These are phyloP conservation scores for Nyctanthes arbortristis DNA, from an alignment of 257 asterid genomes.

Conservation along the genomic window DNA sequence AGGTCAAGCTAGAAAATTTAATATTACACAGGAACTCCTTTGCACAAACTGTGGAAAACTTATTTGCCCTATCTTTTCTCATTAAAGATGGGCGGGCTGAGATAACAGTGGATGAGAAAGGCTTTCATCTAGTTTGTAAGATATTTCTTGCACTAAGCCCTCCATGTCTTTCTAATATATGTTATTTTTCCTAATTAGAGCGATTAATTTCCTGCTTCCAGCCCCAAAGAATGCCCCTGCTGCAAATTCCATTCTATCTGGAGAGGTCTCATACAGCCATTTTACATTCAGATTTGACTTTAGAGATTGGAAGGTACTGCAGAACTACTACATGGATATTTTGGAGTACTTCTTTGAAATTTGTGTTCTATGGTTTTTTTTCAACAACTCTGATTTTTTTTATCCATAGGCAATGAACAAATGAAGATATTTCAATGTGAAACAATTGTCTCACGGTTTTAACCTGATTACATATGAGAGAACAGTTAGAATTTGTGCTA, in stretches of 20 bases:
- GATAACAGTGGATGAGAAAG: slow-evolving; percentile 54
- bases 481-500: too few species aligned
- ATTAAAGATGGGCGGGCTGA: slow-evolving; percentile 91
- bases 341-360: neutral
- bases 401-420: too few species aligned
- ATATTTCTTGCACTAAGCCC: slow-evolving; percentile 6
- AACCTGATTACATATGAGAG: too few species aligned
- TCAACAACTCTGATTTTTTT: too few species aligned
- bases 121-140: slow-evolving; percentile 80
- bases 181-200: slow-evolving; percentile 8
- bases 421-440: too few species aligned
- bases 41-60: slow-evolving; percentile 92
- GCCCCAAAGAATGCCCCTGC: slow-evolving; percentile 92
- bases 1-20: slow-evolving; percentile 68
- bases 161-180: neutral
- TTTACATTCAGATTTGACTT: slow-evolving; percentile 82
- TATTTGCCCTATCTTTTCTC: slow-evolving; percentile 89
- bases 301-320: slow-evolving; percentile 84
- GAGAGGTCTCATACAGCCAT: slow-evolving; percentile 68
- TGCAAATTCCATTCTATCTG: slow-evolving; percentile 64
- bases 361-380: too few species aligned
- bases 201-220: slow-evolving; percentile 37
- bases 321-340: neutral
- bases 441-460: too few species aligned
- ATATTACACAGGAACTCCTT: slow-evolving; percentile 69